These are phyloP conservation scores for Flaveria brownii DNA, from an alignment of 129 eudicot species.

Conservation along the genomic window DNA sequence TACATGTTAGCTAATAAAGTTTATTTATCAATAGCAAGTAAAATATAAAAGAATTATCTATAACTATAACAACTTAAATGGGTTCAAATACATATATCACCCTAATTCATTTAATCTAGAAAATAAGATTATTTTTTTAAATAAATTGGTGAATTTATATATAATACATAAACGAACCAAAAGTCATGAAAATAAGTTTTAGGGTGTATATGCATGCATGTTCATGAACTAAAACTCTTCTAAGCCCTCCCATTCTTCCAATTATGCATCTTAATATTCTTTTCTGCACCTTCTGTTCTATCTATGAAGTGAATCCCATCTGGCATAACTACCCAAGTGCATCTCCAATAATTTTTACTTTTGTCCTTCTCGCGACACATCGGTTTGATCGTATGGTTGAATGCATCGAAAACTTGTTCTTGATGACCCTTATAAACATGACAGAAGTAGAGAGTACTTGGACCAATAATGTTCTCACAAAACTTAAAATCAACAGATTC, in stretches of 20 bases:
- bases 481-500: conserved; percentile 29
- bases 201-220: not conserved
- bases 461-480: conserved; percentile 22
- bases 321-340: conserved; percentile 27
- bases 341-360: conserved; percentile 26
- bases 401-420: conserved; percentile 35
- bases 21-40: no score
- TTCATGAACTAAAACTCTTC: not conserved
- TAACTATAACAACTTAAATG: no score
- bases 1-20: no score
- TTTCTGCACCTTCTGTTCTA: not conserved
- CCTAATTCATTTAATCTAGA: not conserved
- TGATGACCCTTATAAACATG: conserved; percentile 24
- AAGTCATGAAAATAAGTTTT: not conserved
- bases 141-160: not conserved
- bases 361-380: conserved; percentile 25
- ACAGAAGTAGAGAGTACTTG: conserved; percentile 35
- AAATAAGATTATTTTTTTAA: not conserved
- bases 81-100: no score
- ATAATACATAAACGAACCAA: not conserved
- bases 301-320: conserved; percentile 35
- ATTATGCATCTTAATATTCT: conserved; percentile 20
- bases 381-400: not conserved
- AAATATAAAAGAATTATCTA: no score
- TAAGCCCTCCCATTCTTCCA: conserved; percentile 22